Conservation (phyloP, 192 early-diverging fungal genomes). For the Lobosporangium transversale region DNA sequence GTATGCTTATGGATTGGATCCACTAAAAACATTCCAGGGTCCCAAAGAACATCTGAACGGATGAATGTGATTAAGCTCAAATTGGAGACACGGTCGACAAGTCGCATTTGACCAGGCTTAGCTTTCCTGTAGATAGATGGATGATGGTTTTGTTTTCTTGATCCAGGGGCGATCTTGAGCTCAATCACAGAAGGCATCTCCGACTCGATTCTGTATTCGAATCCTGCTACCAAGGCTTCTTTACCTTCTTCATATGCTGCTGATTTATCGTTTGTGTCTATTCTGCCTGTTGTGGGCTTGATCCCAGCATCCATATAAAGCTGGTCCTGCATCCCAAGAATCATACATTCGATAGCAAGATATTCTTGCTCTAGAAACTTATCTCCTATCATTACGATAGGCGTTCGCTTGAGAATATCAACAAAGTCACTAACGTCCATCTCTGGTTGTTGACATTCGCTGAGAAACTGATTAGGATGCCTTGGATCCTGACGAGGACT, state of each 20-base stretch:
- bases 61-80: conserved; percentile 36
- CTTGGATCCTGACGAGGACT: not conserved
- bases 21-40: conserved; percentile 25
- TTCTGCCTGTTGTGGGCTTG: not conserved
- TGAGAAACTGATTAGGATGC: too few relatives aligned
- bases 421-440: conserved; percentile 36
- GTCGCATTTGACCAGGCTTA: conserved; percentile 43
- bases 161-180: conserved; percentile 17
- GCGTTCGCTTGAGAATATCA: conserved; percentile 40
- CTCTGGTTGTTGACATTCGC: conserved; percentile 20
- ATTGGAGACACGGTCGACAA: conserved; percentile 34
- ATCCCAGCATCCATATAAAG: not conserved
- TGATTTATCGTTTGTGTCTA: not conserved
- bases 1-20: conserved; percentile 11
- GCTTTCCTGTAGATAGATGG: conserved; percentile 41
- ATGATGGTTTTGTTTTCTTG: not conserved
- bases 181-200: conserved; percentile 24
- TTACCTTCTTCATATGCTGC: not conserved
- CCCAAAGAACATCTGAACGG: conserved; percentile 48
- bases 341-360: conserved; percentile 34
- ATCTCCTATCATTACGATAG: conserved; percentile 46
- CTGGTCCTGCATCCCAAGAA: conserved; percentile 32
- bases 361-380: conserved; percentile 46
- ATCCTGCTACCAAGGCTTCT: not conserved
- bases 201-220: conserved; percentile 37